Base-by-base conservation (phyloP, 805 yeast genomes). In the Nakazawaea holstii region DNA sequence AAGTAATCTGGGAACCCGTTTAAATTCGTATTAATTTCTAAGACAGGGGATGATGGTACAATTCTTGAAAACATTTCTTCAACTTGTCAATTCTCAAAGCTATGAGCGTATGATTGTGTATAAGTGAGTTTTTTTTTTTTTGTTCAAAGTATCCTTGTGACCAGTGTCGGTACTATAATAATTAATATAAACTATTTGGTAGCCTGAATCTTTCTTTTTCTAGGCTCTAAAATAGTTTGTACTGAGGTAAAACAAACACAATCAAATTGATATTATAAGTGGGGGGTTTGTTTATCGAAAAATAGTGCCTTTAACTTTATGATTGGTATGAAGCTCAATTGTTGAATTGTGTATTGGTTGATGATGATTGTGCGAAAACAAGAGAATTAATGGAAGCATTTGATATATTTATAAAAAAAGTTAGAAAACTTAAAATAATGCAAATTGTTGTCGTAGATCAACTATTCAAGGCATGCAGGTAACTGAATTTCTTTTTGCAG, bases 401-500 rank as follows among this genome's bases (percentile, higher is more conserved):
- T 40, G 43, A 32, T 46, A 46, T 39, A 45, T 45, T 39, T 46
- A 40, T 46, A 40, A 40, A 45, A 32, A 24, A 44, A 26, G 3
- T 11, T 29, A 13, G 15, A 9, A 39, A 39, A 39, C 42, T 27
- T 39, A 39, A 39, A 17, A 35, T 17, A 15, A 24, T 13, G 27
- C n/a, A 8, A 26, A 29, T 27, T 39, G 31, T 44, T 28, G 43
- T 45, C 35, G 48, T n/a, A 39, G 48, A 45, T 45, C 48, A 39
- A 39, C 43, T 39, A 30, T 39, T 43, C 33, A 31, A 31, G 11
- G 48, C 48, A 39, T 45, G 48, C 48, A 45, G 27, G 48, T 43
- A n/a, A 17, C 15, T 13, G 14, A 30, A 39, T 45, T 45, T 45
- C 48, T 45, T 45, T 45, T 45, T 45, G 43, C 43, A 31, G 11